A percentile compares a stretch with the other conserved stretches of the same genome.
Conservation (phyloP, 2,329 filamentous ascomycete species). For the Nakataea oryzae region DNA sequence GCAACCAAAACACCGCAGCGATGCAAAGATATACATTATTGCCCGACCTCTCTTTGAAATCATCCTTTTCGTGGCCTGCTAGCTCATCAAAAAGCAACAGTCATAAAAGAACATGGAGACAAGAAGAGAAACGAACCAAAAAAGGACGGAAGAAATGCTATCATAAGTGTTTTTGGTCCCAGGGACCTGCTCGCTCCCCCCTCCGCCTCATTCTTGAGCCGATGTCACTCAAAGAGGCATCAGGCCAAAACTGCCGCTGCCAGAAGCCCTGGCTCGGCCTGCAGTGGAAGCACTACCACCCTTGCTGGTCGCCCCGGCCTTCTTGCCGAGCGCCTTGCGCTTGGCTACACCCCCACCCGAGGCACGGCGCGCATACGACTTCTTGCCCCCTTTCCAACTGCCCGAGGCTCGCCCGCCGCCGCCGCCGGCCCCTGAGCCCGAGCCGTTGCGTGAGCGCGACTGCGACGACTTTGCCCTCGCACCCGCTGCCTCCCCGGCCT, state of each 20-base stretch:
- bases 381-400: conserved; percentile 11
- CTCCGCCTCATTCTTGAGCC: too few species aligned
- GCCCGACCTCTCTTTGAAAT: background rate
- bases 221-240: conserved; percentile 11
- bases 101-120: too few species aligned
- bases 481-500: conserved; percentile 5
- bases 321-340: conserved; percentile 8
- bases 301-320: conserved; percentile 7
- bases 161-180: background rate
- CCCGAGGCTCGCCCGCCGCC: conserved; percentile 5
- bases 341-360: conserved; percentile 10
- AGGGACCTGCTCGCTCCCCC: background rate
- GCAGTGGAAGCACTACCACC: conserved; percentile 1
- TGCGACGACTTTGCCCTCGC: background rate
- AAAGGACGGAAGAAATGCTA: background rate
- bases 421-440: conserved; percentile 12
- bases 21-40: background rate
- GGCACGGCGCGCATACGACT: conserved; percentile 6
- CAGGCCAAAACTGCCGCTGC: conserved; percentile 10
- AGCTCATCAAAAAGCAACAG: background rate
- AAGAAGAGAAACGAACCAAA: too few species aligned
- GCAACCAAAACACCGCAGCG: background rate
- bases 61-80: too few species aligned
- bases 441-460: conserved; percentile 11
- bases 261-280: background rate